phyloP scores from a whole-genome alignment of 306 rosid species.

The Benincasa hispida region DNA sequence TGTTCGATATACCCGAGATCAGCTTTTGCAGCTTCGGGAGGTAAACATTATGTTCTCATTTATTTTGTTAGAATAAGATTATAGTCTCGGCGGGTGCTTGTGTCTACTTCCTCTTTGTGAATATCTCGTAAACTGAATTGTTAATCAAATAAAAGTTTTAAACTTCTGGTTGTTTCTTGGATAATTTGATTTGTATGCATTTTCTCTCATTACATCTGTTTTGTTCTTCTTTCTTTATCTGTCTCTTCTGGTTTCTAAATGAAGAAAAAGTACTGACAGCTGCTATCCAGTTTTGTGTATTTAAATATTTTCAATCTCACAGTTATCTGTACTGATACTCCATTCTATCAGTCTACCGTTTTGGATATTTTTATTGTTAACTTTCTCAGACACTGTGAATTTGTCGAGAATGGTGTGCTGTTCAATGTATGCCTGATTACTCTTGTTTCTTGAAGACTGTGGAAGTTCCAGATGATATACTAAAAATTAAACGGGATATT shows the following conservation, averaged over 20 bases:
- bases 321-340: background rate
- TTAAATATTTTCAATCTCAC: background rate
- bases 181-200: background rate
- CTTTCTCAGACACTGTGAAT: background rate
- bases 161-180: background rate
- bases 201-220: background rate
- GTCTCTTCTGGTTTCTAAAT: background rate
- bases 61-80: background rate
- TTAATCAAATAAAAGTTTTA: background rate
- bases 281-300: background rate
- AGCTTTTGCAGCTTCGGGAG: slow-evolving; percentile 63
- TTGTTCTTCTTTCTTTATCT: background rate
- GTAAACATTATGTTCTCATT: slow-evolving; percentile 22
- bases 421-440: background rate
- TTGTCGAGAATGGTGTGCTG: background rate
- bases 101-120: background rate
- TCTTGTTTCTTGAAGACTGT: slow-evolving; percentile 32
- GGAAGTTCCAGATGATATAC: slow-evolving; percentile 54
- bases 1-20: slow-evolving; percentile 61
- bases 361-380: background rate
- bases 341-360: background rate
- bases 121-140: background rate
- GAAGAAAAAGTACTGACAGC: background rate
- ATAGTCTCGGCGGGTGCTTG: background rate
- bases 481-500: slow-evolving; percentile 57